Base-by-base conservation (phyloP, 2,329 filamentous ascomycete genomes). In the Pseudogymnoascus sp. region DNA sequence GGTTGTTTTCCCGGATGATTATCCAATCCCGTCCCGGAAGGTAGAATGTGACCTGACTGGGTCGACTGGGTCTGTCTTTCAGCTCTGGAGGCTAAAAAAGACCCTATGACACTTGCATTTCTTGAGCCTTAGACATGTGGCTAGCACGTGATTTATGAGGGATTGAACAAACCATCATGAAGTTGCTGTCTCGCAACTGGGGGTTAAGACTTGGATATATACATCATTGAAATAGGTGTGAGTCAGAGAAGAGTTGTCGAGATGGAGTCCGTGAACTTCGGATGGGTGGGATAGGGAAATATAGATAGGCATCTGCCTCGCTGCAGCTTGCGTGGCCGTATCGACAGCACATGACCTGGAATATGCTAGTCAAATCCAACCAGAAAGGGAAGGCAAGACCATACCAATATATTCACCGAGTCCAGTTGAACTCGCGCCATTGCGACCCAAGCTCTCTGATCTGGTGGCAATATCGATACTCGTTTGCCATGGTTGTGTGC, bases 401-500 rank as follows among this genome's bases (percentile, higher is more conserved):
- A 56, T 56, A 56, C 50, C 50, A 56, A 56, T 56, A 56, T 56
- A 21, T 56, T 56, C 50, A 56, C 50, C 50, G 28, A 56, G 28
- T 2, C 28, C 50, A 56, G 50, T 31, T 56, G 50, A 56, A 56
- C 50, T 56, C 50, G 50, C 50, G 50, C 50, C 50, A 21, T 56
- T 56, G 50, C 50, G 50, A 56, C 50, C 50, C 50, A 56, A 56
- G 50, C 50, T 56, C 50, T 56, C 50, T 56, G 50, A 56, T 56
- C 50, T 56, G 50, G 50, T 56, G 50, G 50, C n/a, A 56, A 56
- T 56, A 56, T 56, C 28, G 11, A 5, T 56, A 56, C 28, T 53
- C 50, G n/a, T 16, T 31, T 53, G 46, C 46, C 46, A 53, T 53
- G 16, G 46, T 6, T 11, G 46, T 56, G 50, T 18, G 5, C 50